Evolutionary conservation across 345 rosid genomes (phyloP), one percentile per base, ranked within the genome.

Genomic region (Viola odorata): DNA sequence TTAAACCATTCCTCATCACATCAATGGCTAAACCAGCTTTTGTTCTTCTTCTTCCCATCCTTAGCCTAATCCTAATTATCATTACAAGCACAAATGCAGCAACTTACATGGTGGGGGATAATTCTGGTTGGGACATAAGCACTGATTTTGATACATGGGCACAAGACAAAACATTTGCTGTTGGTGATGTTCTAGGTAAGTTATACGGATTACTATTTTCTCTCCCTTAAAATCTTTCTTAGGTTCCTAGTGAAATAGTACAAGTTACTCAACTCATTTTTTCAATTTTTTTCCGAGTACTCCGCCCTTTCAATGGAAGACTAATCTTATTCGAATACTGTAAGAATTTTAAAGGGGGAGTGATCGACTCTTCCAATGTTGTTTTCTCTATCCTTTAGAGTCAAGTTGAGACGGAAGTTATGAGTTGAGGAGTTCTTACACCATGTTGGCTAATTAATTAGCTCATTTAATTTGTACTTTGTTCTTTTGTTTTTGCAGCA

Each of bases 81-180:
- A 23, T 23, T 23, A 66, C 80, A 53, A 75, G 80, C 76, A 23
- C 32, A 0, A 39, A 69, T 16, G 91, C 87, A 40, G 51, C 91
- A 0, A 84, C 78, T 4, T 91, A 91, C 79, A 58, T 68, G 36
- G 95, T 94, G 2, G 99, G 99, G 1, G 99, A 85, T 66, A 78
- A 11, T 41, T 79, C 99, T 0, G 96, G 97, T 5, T 91, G 99
- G 99, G 97, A 95, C 79, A 78, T 91, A 17, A 91, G 97, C 79
- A 69, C 85, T 1, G 73, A 82, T 71, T 84, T 95, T 53, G 86
- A 75, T 50, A 50, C 91, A 17, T 94, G 99, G 99, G n/a, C 78
- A 0, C 59, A 8, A 12, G 84, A 63, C 78, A 90, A 88, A 71
- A 77, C 39, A 36, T 94, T 94, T 71, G 44, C 66, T n/a, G 87